phyloP scores from a whole-genome alignment of 1,284 basidiomycete genomes.

The Porogramme epimiltina region DNA sequence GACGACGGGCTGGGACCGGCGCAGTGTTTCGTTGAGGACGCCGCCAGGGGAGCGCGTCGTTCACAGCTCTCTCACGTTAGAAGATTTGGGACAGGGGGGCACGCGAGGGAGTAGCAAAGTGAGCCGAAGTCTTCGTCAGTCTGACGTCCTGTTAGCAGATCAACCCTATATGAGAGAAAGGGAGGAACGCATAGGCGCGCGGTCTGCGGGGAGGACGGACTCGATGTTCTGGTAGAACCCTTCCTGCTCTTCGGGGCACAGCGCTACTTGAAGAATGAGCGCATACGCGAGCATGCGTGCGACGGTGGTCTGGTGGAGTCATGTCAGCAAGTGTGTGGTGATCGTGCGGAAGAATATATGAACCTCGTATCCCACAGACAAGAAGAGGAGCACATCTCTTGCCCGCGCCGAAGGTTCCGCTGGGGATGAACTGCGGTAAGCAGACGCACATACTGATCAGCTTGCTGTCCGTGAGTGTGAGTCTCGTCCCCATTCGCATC shows the following conservation, averaged over 20 bases:
- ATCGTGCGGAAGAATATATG: not conserved
- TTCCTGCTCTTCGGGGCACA: conserved; percentile 66
- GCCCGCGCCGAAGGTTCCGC: not conserved
- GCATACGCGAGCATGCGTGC: conserved; percentile 60
- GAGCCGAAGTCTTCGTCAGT: conserved; percentile 16
- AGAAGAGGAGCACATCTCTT: conserved; percentile 51
- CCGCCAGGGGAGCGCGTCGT: conserved; percentile 31
- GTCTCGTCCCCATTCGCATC: conserved; percentile 44
- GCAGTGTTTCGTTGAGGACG: conserved; percentile 60
- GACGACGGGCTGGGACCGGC: conserved; percentile 60
- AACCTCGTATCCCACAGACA: conserved; percentile 64
- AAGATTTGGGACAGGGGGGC: not conserved
- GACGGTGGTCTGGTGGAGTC: conserved; percentile 42
- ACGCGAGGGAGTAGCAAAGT: conserved; percentile 22
- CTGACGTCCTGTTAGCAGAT: not conserved
- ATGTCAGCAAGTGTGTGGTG: not conserved
- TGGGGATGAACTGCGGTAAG: not conserved
- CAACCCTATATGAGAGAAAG: not conserved
- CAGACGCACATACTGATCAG: conserved; percentile 43
- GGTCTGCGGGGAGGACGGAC: conserved; percentile 3
- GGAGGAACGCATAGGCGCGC: conserved; percentile 4
- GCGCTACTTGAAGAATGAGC: conserved; percentile 50
- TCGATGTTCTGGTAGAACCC: conserved; percentile 48
- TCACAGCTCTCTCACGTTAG: not conserved
- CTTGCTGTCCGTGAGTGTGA: conserved; percentile 47